Evolutionary conservation across 2,329 filamentous ascomycete species (phyloP), one percentile per base, ranked within the genome.

Genomic region (Setomelanomma holmii): DNA sequence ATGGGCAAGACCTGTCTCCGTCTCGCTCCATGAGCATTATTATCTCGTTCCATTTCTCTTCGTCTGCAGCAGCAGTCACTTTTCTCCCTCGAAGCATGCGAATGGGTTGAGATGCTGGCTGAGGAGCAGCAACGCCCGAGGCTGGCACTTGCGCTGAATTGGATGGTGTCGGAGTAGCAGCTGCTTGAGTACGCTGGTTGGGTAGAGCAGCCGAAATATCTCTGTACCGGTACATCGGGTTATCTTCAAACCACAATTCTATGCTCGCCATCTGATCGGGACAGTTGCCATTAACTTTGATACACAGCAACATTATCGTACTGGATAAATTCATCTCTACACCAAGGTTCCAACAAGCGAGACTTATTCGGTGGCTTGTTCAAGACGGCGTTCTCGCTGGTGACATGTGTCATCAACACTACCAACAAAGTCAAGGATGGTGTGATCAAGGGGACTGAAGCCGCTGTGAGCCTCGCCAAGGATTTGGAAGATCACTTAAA

Each of bases 201-300:
- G 21, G 40, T 14, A 42, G 17, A 24, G 40, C 40, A 4, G 21
- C 14, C 40, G 11, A 42, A 7, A 5, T 17, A 17, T 42, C 40
- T 27, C 40, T 24, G 22, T 42, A 42, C 10, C 40, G 40, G 23
- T 24, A 17, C 11, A 8, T 34, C 20, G 33, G 33, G n/a, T 17
- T 24, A 20, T 21, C n/a, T 16, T 42, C 40, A 27, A 42, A 42
- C 40, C 40, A 42, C n/a, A 42, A 22, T 22, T 42, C 40, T 5
- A 42, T 27, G 1, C n/a, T 14, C 1, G 40, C 40, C 5, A 19
- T 11, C 20, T 45, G 42, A 42, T 11, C 21, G 12, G 24, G 16
- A n/a, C 45, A 48, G 35, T 22, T 30, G 16, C 11, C 20, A 12
- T 40, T 22, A n/a, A n/a, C n/a, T n/a, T n/a, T n/a, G n/a, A n/a